Evolutionary conservation across 2,329 filamentous ascomycete species (phyloP), one percentile per base, ranked within the genome.

Genomic region (Seiridium cupressi): DNA sequence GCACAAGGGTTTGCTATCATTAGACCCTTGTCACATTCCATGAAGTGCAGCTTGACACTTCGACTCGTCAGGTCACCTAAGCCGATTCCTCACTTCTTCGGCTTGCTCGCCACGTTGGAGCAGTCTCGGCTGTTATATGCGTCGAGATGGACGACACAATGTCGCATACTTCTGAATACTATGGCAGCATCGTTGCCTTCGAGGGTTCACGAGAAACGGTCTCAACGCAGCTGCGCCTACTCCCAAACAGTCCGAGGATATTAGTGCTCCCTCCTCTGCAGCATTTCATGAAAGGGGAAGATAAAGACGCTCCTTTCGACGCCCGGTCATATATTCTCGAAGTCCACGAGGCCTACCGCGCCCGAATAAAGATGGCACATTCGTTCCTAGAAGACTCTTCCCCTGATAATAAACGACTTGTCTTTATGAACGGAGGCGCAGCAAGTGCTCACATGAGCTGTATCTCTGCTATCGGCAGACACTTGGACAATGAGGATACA

Each of bases 341-440:
- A 57, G 76, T 86, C 5, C 83, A 88, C 65, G 72, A 79, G 53
- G 84, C 83, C 13, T 76, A 80, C 36, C 63, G 71, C 53, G 72
- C 76, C 18, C 81, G 86, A 47, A 74, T 76, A 36, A 74, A 82
- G 57, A 74, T 74, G 48, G 86, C 85, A 6, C 71, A 75, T 36
- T 68, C 74, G 2, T 89, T 89, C 65, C 69, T 89, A 32, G 70
- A 73, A 46, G 74, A 74, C 8, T 79, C 81, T 5, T 78, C 77
- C 1, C 68, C 74, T 8, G 71, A 72, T 56, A 78, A 79, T 60
- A 85, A 81, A 64, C 80, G 81, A 60, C 70, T 89, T 4, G 85
- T 87, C 6, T 87, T 89, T 64, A 74, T 86, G 71, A 81, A 86
- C 57, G 86, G 86, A 3, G 85, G 86, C 8, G 84, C 82, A 3